Evolutionary conservation across 768 basidiomycete genomes (phyloP), one percentile per base, ranked within the genome.

Genomic region (Austroboletus festivus): DNA sequence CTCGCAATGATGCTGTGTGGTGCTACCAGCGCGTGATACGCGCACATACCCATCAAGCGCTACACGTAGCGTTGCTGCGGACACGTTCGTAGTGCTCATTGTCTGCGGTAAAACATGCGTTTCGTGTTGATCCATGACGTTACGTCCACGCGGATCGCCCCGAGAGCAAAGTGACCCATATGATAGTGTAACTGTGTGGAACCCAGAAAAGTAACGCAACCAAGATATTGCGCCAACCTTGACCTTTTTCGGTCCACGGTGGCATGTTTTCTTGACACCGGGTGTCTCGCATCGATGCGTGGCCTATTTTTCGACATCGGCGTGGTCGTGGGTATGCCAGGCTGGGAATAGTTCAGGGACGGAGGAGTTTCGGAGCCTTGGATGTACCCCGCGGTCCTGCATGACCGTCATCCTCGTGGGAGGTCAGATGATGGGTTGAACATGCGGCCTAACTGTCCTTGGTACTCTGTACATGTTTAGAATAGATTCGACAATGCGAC

Each of bases 391-490:
- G 26, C 18, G 28, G 23, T 28, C 28, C 19, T 30, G n/a, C 30
- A 20, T 39, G 26, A 41, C 19, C 26, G 8, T 23, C 15, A 18
- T 12, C 55, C 55, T 46, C 55, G 45, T 57, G 55, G 44, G 23
- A 38, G n/a, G 43, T 55, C 57, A 50, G 53, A 24, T 46, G 52
- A 28, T 12, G n/a, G n/a, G n/a, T n/a, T n/a, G n/a, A n/a, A n/a
- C n/a, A n/a, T n/a, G n/a, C n/a, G n/a, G n/a, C n/a, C n/a, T n/a
- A n/a, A n/a, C n/a, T n/a, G n/a, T n/a, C n/a, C n/a, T n/a, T n/a
- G n/a, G n/a, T n/a, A n/a, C n/a, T n/a, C n/a, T n/a, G 31, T 3
- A 38, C 42, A 31, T 24, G 39, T 33, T 47, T 28, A 38, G 23
- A 15, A 35, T 38, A 13, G 31, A 35, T 7, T 13, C 10, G n/a